Evolutionary conservation across 176 grass and related monocot genomes (phyloP).

Genomic region (Thinopyrum elongatum): DNA sequence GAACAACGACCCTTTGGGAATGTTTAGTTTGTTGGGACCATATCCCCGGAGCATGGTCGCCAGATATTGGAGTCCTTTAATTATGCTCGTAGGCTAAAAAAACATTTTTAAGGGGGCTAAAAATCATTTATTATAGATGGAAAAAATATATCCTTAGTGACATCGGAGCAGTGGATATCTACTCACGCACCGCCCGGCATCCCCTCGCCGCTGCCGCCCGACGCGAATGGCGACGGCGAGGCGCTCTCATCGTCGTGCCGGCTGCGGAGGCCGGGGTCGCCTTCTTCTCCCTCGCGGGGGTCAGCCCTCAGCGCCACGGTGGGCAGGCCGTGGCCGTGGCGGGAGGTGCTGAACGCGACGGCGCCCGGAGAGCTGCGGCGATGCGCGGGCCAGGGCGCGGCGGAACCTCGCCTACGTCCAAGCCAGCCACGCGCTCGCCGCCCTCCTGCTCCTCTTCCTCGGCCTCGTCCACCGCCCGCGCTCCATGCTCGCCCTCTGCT

Average conservation of each 20-base stretch:
- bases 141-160: too few species aligned
- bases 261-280: conserved; percentile 40
- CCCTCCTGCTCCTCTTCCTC: conserved; percentile 55
- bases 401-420: conserved; percentile 85
- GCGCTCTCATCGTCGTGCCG: background rate
- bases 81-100: too few species aligned
- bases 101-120: too few species aligned
- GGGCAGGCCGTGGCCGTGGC: conserved; percentile 61
- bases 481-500: conserved; percentile 72
- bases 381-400: conserved; percentile 51
- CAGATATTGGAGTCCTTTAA: too few species aligned
- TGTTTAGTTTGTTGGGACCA: too few species aligned
- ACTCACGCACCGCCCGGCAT: too few species aligned
- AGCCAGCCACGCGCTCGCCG: conserved; percentile 65
- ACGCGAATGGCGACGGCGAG: too few species aligned
- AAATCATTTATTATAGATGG: too few species aligned
- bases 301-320: conserved; percentile 27
- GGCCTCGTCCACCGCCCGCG: conserved; percentile 64
- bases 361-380: conserved; percentile 63
- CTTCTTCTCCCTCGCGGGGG: conserved; percentile 59
- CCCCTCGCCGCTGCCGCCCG: background rate
- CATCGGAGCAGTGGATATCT: too few species aligned
- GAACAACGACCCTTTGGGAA: too few species aligned
- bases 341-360: conserved; percentile 52
- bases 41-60: too few species aligned